These are phyloP conservation scores for Aspergillus calidoustus DNA, from an alignment of 2,329 filamentous ascomycete species.

Conservation along the genomic window DNA sequence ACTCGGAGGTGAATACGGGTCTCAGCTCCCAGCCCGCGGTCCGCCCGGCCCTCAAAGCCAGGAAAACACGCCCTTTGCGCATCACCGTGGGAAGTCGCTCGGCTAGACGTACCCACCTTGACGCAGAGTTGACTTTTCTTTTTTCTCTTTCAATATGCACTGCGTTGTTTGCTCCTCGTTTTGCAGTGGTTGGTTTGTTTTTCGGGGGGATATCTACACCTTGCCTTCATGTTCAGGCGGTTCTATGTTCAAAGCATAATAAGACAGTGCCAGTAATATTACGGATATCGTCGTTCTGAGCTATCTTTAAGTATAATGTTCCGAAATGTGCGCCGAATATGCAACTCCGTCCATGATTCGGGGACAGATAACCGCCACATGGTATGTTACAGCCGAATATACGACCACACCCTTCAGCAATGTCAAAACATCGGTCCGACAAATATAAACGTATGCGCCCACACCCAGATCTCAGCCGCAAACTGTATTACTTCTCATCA, in stretches of 20 bases:
- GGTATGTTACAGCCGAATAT: constrained; percentile 19
- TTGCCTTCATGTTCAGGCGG: no score
- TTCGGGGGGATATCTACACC: no score
- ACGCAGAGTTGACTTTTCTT: not conserved
- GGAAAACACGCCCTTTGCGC: not conserved
- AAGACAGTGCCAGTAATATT: constrained; percentile 5
- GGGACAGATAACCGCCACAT: constrained; percentile 5
- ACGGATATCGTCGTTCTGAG: not conserved
- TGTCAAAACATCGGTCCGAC: not conserved
- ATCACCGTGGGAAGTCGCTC: not conserved
- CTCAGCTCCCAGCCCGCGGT: not conserved
- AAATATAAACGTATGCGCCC: constrained; percentile 37
- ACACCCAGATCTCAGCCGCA: not conserved
- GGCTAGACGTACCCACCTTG: not conserved
- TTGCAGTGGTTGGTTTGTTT: no score
- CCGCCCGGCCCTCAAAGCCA: not conserved
- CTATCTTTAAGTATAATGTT: not conserved
- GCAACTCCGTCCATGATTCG: not conserved
- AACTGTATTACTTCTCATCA: constrained; percentile 36
- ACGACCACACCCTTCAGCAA: not conserved
- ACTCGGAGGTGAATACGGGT: not conserved
- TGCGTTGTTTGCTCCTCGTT: no score
- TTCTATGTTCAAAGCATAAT: not conserved
- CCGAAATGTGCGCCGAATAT: constrained; percentile 11
- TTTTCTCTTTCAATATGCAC: not conserved